These are phyloP conservation scores for Coemansia sp. DNA, from an alignment of 192 early-diverging fungal species.

Conservation along the genomic window DNA sequence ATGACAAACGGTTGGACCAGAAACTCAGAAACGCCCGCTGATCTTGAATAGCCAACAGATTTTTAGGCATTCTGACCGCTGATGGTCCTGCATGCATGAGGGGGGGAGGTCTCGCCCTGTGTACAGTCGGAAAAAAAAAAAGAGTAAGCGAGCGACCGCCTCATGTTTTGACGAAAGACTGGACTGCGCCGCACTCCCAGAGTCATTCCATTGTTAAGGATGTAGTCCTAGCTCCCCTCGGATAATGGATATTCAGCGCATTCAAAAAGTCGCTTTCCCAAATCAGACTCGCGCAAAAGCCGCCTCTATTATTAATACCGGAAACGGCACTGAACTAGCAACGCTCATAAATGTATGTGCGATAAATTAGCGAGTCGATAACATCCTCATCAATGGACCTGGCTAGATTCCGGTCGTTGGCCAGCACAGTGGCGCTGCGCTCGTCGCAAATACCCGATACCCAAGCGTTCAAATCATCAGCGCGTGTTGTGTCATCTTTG, in stretches of 20 bases:
- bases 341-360: conserved; percentile 22
- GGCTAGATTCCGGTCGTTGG: neutral
- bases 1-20: neutral
- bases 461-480: conserved; percentile 14
- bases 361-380: neutral
- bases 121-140: neutral
- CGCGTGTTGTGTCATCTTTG: conserved; percentile 4
- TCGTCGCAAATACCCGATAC: neutral
- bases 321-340: neutral
- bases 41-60: neutral
- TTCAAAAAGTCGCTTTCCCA: neutral
- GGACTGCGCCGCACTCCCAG: neutral
- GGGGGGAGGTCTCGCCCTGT: neutral
- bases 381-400: neutral
- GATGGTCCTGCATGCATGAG: conserved; percentile 7
- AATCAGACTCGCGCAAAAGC: neutral
- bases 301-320: neutral
- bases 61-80: neutral
- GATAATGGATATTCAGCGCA: neutral
- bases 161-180: neutral
- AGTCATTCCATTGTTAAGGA: neutral
- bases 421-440: neutral
- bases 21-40: neutral
- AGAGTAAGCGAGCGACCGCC: neutral
- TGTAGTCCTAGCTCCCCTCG: neutral